A percentile compares a stretch with the other conserved stretches of the same genome.
Evolutionary conservation across 192 early-diverging fungal species (phyloP).

Genomic region (Phycomyces blakesleeanus): DNA sequence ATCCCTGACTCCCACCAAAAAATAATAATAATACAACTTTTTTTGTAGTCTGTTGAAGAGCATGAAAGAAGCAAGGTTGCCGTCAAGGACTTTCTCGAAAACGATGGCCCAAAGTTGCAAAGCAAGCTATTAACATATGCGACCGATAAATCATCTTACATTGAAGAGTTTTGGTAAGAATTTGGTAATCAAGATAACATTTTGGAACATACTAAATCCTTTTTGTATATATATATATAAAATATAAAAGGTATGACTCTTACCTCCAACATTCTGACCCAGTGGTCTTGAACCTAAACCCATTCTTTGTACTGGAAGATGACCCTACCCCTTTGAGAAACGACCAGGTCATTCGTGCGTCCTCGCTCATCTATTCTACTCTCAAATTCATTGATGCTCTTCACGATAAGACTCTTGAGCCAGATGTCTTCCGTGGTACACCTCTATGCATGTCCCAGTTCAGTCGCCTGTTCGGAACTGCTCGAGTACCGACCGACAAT

Average conservation of each 20-base stretch:
- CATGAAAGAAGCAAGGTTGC: slow-evolving; percentile 35
- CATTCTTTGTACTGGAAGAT: slow-evolving; percentile 48
- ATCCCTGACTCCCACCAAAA: slow-evolving; percentile 43
- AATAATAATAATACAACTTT: not conserved
- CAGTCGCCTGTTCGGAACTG: slow-evolving; percentile 71
- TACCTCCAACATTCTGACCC: slow-evolving; percentile 41
- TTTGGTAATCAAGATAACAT: too few species aligned
- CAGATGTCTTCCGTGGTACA: slow-evolving; percentile 60
- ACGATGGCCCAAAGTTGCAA: slow-evolving; percentile 54
- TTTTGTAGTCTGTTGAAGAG: slow-evolving; percentile 46
- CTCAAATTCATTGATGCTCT: slow-evolving; percentile 67
- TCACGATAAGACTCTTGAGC: slow-evolving; percentile 50
- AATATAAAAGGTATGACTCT: slow-evolving; percentile 35
- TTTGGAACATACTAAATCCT: too few species aligned
- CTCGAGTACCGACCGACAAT: slow-evolving; percentile 62
- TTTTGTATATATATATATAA: too few species aligned
- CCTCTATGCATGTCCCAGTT: slow-evolving; percentile 85
- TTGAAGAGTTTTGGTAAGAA: slow-evolving; percentile 49
- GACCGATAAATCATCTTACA: slow-evolving; percentile 42
- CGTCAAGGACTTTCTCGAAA: slow-evolving; percentile 37
- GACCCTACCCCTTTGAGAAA: slow-evolving; percentile 44
- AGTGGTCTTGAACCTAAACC: slow-evolving; percentile 46
- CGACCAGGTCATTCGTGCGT: slow-evolving; percentile 73
- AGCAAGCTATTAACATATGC: slow-evolving; percentile 51
- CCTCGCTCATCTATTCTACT: slow-evolving; percentile 60